Evolutionary conservation across 345 rosid genomes (phyloP), one percentile per base, ranked within the genome.

Genomic region (Erucastrum elatum): DNA sequence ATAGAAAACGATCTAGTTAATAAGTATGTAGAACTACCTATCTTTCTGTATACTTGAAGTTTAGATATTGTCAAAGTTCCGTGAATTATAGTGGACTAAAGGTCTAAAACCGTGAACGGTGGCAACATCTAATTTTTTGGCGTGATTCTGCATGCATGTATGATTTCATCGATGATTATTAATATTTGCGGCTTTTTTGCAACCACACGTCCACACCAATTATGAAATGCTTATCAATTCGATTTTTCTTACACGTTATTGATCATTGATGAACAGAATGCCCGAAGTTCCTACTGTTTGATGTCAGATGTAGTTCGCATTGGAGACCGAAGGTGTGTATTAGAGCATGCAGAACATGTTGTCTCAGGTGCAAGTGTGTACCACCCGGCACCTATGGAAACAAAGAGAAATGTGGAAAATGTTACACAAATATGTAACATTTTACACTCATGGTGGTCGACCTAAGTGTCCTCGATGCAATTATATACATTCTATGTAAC

Each of bases 261-360:
- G 27, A 10, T 55, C 27, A 17, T 51, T 59, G 64, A 26, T 59
- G 64, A 26, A 26, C 64, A 59, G 15, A 59, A 26, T 59, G 33
- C 33, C 64, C 64, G 5, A 26, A 59, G n/a, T 21, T 21, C 21
- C 21, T 21, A 21, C 25, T 59, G n/a, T 59, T 33, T 29, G 65
- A 61, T 29, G 35, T 29, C 8, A 61, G 35, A 61, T 61, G 65
- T 29, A 35, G 65, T 61, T 61, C 65, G 4, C 65, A 61, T 61
- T 27, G 17, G 35, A 61, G 65, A 61, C 65, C 35, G 16, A 11
- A 61, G 35, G 65, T 61, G 27, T 29, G 65, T 61, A 5, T 29
- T 61, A 61, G 35, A 12, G 35, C 34, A 60, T 60, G 64, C 64
- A 11, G 16, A 60, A 60, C 64, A 60, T 60, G 64, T 61, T 61